Conservation (phyloP, 2,329 filamentous ascomycete species). For the Aspergillus nomiae region DNA sequence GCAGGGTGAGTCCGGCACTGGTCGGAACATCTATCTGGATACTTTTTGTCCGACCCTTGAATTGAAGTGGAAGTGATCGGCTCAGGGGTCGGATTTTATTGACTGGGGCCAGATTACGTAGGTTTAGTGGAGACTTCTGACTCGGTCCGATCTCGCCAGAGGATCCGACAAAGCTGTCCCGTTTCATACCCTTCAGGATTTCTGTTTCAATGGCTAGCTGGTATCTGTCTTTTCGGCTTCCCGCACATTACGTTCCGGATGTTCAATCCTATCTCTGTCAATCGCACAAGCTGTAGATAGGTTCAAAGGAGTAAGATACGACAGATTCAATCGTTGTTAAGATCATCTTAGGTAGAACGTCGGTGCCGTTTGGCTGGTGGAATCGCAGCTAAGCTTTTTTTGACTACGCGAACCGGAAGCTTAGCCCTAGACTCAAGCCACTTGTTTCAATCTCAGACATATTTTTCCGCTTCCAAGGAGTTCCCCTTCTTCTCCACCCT, state of each 20-base stretch:
- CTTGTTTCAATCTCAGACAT: background rate
- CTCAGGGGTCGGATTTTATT: background rate
- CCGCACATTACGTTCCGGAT: background rate
- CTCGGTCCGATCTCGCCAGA: background rate
- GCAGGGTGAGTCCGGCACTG: background rate
- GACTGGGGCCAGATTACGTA: background rate
- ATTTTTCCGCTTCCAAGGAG: background rate
- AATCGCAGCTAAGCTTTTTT: background rate
- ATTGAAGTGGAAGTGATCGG: background rate
- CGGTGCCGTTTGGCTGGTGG: background rate
- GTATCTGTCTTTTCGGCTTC: background rate
- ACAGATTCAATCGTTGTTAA: background rate
- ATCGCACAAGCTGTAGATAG: background rate
- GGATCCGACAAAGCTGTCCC: background rate
- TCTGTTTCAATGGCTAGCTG: background rate
- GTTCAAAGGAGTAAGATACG: too few relatives aligned
- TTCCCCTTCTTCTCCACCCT: background rate
- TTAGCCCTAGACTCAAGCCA: background rate
- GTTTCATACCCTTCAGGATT: background rate
- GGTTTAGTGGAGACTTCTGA: background rate
- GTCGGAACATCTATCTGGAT: background rate
- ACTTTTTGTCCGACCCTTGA: background rate
- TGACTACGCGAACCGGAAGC: background rate
- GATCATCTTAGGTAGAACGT: background rate
- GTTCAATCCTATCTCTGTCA: background rate